Evolutionary conservation across 2,329 filamentous ascomycete genomes (phyloP).

Genomic region (Sporothrix phasma): DNA sequence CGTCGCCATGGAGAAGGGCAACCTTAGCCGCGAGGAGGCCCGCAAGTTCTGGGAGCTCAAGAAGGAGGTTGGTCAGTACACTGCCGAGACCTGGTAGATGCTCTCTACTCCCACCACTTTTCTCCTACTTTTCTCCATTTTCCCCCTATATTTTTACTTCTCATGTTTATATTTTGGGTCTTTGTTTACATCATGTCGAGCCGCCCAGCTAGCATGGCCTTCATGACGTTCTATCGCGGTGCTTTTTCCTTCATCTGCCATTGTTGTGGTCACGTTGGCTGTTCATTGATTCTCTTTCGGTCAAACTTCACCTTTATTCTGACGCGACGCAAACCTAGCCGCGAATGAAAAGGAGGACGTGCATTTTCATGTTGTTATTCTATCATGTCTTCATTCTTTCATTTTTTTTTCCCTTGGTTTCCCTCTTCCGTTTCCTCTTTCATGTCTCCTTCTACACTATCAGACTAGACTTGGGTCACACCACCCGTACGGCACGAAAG

Average conservation of each 20-base stretch:
- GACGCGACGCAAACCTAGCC: background rate
- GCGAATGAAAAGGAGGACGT: background rate
- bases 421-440: no score
- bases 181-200: background rate
- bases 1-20: slow-evolving; percentile 87
- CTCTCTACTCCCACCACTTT: background rate
- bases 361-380: background rate
- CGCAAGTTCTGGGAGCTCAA: slow-evolving; percentile 83
- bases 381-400: background rate
- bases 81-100: slow-evolving; percentile 64
- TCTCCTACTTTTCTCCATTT: background rate
- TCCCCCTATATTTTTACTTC: background rate
- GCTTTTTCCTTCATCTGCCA: background rate
- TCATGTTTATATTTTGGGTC: background rate
- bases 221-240: background rate
- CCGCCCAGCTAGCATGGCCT: background rate
- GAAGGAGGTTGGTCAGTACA: slow-evolving; percentile 88
- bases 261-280: background rate
- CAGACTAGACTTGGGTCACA: slow-evolving; percentile 4
- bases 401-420: background rate
- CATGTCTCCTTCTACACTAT: background rate
- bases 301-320: background rate
- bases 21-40: slow-evolving; percentile 72
- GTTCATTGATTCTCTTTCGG: background rate
- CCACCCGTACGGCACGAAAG: background rate